Percentiles rank a stretch among this genome's conserved stretches.
These are phyloP conservation scores for Alternaria angustiovoidea DNA, from an alignment of 2,329 filamentous ascomycete species.

Conservation along the genomic window DNA sequence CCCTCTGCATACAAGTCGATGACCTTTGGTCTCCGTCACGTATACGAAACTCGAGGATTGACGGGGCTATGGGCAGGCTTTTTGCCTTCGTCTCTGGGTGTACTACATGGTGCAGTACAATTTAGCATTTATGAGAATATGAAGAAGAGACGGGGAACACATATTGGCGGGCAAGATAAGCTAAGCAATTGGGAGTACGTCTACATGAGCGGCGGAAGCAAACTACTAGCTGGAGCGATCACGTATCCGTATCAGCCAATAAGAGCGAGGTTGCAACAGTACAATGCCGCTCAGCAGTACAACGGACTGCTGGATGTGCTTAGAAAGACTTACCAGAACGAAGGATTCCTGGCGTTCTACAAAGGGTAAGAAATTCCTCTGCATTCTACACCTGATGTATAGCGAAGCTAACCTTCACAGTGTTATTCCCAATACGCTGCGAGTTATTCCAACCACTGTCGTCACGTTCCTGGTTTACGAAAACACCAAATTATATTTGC, in stretches of 20 bases:
- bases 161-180: constrained; percentile 46
- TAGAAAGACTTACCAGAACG: constrained; percentile 76
- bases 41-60: constrained; percentile 75
- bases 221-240: constrained; percentile 85
- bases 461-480: constrained; percentile 98
- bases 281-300: constrained; percentile 79
- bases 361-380: constrained; percentile 65
- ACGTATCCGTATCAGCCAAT: constrained; percentile 98
- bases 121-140: constrained; percentile 91
- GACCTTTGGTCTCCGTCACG: constrained; percentile 70
- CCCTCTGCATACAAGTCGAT: constrained; percentile 84
- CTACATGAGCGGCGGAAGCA: constrained; percentile 79
- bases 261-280: constrained; percentile 86
- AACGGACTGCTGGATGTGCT: constrained; percentile 76
- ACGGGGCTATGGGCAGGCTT: constrained; percentile 89
- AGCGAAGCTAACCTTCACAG: constrained; percentile 10
- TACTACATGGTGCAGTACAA: constrained; percentile 91
- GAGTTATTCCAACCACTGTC: constrained; percentile 93
- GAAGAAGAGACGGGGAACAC: constrained; percentile 66
- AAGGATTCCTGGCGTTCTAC: constrained; percentile 87
- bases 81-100: constrained; percentile 81
- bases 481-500: constrained; percentile 80
- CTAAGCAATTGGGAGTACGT: constrained; percentile 80
- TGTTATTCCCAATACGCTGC: constrained; percentile 85
- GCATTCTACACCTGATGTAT: neutral